These are phyloP conservation scores for Toxicodendron radicans DNA, from an alignment of 345 rosid genomes.

Conservation along the genomic window DNA sequence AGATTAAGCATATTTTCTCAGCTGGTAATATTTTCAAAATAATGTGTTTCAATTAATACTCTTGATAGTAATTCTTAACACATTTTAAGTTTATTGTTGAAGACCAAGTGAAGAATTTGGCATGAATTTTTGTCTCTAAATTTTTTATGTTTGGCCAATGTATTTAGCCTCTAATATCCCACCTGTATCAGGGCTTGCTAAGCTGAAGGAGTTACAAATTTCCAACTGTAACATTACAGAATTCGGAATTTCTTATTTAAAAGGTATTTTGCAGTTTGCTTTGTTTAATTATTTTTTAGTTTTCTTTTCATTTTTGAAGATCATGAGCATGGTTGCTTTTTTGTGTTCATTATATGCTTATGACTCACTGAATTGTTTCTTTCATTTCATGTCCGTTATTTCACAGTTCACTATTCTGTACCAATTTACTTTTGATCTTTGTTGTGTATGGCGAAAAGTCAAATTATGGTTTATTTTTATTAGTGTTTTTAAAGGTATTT, in stretches of 20 bases:
- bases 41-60: not conserved
- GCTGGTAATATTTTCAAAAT: not conserved
- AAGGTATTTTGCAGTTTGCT: constrained; percentile 34
- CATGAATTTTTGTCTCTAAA: not conserved
- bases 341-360: not conserved
- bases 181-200: constrained; percentile 41
- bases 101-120: constrained; percentile 2
- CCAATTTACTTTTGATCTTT: not conserved
- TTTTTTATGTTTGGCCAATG: not conserved
- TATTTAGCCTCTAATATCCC: not conserved
- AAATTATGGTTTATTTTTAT: no score
- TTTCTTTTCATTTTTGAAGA: not conserved
- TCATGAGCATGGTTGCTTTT: not conserved
- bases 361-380: not conserved
- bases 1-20: not conserved
- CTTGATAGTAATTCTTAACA: not conserved
- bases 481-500: no score
- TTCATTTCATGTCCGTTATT: not conserved
- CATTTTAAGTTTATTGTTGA: not conserved
- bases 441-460: no score
- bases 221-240: constrained; percentile 55
- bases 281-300: not conserved
- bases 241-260: constrained; percentile 48
- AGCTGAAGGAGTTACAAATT: constrained; percentile 49
- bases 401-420: not conserved